Evolutionary conservation across 2,329 filamentous ascomycete species (phyloP).

Genomic region (Cytospora chrysosperma): DNA sequence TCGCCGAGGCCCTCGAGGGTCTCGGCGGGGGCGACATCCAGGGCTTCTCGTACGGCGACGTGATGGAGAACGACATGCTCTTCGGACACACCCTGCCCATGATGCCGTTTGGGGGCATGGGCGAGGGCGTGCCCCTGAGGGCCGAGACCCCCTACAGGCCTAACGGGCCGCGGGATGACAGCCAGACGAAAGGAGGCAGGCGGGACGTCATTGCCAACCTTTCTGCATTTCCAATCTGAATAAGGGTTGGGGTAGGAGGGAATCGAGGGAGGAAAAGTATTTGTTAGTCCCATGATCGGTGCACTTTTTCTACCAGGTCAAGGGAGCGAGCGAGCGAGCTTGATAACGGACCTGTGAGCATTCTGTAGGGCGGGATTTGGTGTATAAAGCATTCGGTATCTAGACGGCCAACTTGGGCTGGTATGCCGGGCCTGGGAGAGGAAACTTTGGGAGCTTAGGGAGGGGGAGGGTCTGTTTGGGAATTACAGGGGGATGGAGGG

Average conservation of each 20-base stretch:
- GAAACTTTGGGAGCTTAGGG: too few species aligned
- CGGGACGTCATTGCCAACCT: not conserved
- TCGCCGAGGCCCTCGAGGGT: slow-evolving; percentile 29
- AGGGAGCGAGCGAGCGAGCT: not conserved
- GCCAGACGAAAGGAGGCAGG: not conserved
- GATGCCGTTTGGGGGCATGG: not conserved
- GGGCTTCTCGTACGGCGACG: slow-evolving; percentile 22
- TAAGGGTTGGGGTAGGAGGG: too few species aligned
- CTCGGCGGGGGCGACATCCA: slow-evolving; percentile 24
- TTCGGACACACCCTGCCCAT: slow-evolving; percentile 12
- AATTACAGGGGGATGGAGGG: too few species aligned
- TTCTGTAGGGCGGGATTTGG: too few species aligned
- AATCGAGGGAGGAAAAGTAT: too few species aligned
- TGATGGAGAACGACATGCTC: slow-evolving; percentile 7
- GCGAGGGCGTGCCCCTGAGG: not conserved
- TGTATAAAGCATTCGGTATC: too few species aligned
- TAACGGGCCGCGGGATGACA: not conserved
- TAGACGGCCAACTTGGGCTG: too few species aligned
- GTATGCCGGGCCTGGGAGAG: too few species aligned
- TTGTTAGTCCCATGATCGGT: not conserved
- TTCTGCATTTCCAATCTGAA: not conserved
- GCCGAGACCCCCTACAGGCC: not conserved
- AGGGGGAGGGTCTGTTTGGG: too few species aligned
- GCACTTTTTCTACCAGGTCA: not conserved
- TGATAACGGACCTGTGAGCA: not conserved